Conservation (phyloP, 345 rosid genomes). For the Hypericum androsaemum region DNA sequence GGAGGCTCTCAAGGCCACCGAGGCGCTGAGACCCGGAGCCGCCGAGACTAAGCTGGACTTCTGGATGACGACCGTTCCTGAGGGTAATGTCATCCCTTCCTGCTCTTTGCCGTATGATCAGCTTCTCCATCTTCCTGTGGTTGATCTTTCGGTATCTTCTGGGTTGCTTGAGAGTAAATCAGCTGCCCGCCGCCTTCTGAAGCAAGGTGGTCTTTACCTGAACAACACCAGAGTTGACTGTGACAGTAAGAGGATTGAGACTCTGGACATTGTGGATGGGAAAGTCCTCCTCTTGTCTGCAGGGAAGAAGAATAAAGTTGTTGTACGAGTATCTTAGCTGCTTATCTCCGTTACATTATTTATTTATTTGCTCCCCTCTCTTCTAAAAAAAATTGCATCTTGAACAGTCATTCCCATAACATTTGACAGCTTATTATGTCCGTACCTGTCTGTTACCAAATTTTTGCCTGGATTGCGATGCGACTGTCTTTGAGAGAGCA, state of each 20-base stretch:
- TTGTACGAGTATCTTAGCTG: slow-evolving; percentile 50
- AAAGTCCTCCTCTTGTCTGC: slow-evolving; percentile 84
- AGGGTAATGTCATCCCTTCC: slow-evolving; percentile 83
- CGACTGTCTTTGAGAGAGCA: too few relatives aligned
- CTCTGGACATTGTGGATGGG: slow-evolving; percentile 70
- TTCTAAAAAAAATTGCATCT: too few relatives aligned
- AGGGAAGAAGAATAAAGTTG: slow-evolving; percentile 91
- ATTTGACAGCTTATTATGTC: too few relatives aligned
- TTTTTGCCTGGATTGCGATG: too few relatives aligned
- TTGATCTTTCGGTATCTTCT: slow-evolving; percentile 65
- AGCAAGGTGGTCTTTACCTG: slow-evolving; percentile 95
- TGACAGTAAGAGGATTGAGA: slow-evolving; percentile 60
- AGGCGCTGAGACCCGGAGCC: slow-evolving; percentile 84
- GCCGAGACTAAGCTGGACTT: slow-evolving; percentile 84
- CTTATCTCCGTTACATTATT: too few relatives aligned
- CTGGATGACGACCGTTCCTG: slow-evolving; percentile 73
- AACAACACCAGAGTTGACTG: slow-evolving; percentile 73
- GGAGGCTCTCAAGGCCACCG: slow-evolving; percentile 88
- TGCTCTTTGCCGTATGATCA: slow-evolving; percentile 50
- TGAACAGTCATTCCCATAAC: too few relatives aligned
- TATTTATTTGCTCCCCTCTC: too few relatives aligned
- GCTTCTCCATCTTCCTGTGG: slow-evolving; percentile 42
- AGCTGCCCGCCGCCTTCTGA: slow-evolving; percentile 70
- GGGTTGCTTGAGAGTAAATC: slow-evolving; percentile 87
- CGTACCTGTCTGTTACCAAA: too few relatives aligned